A percentile compares a stretch with the other conserved stretches of the same genome.
These are phyloP conservation scores for Globomyces sp. DNA, from an alignment of 371 early-diverging fungal species.

Conservation along the genomic window DNA sequence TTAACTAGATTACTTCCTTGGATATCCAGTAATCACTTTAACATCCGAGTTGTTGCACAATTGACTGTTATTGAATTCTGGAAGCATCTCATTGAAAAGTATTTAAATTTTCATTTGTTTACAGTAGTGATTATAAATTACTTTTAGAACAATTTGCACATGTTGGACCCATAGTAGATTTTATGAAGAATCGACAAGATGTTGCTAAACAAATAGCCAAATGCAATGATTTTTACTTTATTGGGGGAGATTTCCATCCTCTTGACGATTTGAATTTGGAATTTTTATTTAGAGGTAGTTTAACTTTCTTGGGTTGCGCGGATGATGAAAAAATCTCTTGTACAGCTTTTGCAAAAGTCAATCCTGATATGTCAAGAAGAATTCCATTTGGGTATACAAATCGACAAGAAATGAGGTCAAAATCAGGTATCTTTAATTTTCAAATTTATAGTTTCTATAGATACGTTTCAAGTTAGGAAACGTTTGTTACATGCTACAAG, in stretches of 20 bases:
- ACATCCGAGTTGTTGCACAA: constrained; percentile 38
- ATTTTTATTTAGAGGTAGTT: constrained; percentile 57
- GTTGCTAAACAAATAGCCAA: constrained; percentile 49
- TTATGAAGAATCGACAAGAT: constrained; percentile 45
- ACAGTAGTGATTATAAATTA: neutral
- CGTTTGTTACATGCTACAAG: too few relatives aligned
- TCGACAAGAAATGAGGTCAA: neutral
- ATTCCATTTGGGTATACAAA: constrained; percentile 17
- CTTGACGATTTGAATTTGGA: constrained; percentile 54
- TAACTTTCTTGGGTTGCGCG: constrained; percentile 46
- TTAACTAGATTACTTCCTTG: constrained; percentile 23
- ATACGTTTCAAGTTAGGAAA: too few relatives aligned
- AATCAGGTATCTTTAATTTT: neutral
- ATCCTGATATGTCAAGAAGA: constrained; percentile 7
- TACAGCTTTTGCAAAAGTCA: constrained; percentile 23
- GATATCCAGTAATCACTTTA: constrained; percentile 41
- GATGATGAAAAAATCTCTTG: constrained; percentile 59
- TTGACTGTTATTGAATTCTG: constrained; percentile 18
- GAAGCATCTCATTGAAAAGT: neutral
- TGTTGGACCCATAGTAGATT: constrained; percentile 14
- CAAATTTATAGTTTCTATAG: too few relatives aligned
- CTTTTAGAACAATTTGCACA: neutral
- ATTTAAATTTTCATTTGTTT: neutral
- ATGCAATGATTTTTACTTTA: constrained; percentile 47
- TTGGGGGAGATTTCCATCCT: constrained; percentile 49